A percentile compares a stretch with the other conserved stretches of the same genome.
phyloP scores from a whole-genome alignment of 1,139 yeast species.

The Debaryomyces psychrophilus region DNA sequence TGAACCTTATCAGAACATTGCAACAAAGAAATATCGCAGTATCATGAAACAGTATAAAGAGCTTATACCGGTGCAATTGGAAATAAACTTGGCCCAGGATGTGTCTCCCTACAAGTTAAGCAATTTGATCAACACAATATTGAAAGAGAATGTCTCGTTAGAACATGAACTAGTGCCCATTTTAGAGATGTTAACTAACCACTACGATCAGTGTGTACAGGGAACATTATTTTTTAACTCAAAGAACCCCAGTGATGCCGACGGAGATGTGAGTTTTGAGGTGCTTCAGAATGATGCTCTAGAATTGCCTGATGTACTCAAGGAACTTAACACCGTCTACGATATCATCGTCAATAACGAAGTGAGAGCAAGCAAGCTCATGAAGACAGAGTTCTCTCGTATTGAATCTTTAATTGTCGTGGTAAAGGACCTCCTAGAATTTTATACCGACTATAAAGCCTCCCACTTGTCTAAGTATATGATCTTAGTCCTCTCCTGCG shows the following conservation, averaged over 20 bases:
- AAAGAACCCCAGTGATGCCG: slow-evolving; percentile 9
- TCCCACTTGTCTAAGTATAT: slow-evolving; percentile 29
- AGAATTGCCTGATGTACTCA: slow-evolving; percentile 37
- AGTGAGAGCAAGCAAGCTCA: slow-evolving; percentile 32
- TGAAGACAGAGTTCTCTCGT: slow-evolving; percentile 19
- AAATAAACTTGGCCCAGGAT: slow-evolving; percentile 14
- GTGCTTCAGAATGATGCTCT: slow-evolving; percentile 38
- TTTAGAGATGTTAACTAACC: slow-evolving; percentile 73
- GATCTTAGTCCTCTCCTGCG: slow-evolving; percentile 24
- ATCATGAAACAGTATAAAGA: slow-evolving; percentile 27
- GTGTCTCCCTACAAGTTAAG: slow-evolving; percentile 20
- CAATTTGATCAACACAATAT: slow-evolving; percentile 23
- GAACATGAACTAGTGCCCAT: slow-evolving; percentile 74
- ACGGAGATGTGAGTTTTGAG: slow-evolving; percentile 26
- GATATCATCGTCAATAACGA: slow-evolving; percentile 44
- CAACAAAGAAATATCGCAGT: slow-evolving; percentile 19
- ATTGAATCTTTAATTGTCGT: slow-evolving; percentile 22
- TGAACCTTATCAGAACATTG: slow-evolving; percentile 19
- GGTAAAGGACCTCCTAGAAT: slow-evolving; percentile 22
- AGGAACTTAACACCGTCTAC: slow-evolving; percentile 36
- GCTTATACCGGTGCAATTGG: slow-evolving; percentile 24
- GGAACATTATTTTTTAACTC: slow-evolving; percentile 28
- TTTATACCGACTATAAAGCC: slow-evolving; percentile 29
- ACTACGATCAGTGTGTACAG: slow-evolving; percentile 74
- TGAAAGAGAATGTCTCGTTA: slow-evolving; percentile 50